A percentile compares a stretch with the other conserved stretches of the same genome.
Evolutionary conservation across 2,329 filamentous ascomycete species (phyloP).

Genomic region (Calcarisporium arbuscula): DNA sequence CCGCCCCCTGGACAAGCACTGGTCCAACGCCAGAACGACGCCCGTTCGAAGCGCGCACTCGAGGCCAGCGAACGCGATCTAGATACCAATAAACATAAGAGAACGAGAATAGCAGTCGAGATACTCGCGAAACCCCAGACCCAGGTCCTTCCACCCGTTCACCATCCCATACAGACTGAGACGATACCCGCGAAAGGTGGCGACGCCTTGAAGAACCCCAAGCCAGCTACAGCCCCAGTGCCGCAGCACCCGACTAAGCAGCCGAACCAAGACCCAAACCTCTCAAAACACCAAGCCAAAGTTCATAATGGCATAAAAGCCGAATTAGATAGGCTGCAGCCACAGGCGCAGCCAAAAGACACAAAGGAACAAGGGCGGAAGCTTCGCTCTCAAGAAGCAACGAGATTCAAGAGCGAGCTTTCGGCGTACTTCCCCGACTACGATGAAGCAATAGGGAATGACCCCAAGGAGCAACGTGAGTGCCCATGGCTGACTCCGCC

Average conservation of each 20-base stretch:
- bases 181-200: conserved; percentile 1
- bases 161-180: background rate
- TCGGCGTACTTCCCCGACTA: conserved; percentile 89
- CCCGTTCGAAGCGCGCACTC: conserved; percentile 43
- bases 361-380: conserved; percentile 62
- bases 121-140: conserved; percentile 31
- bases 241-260: conserved; percentile 10
- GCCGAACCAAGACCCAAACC: conserved; percentile 19
- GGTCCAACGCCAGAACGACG: no score
- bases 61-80: conserved; percentile 38
- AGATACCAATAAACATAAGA: conserved; percentile 41
- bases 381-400: conserved; percentile 78
- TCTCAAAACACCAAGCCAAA: conserved; percentile 50
- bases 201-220: conserved; percentile 7
- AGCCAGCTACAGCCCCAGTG: conserved; percentile 6
- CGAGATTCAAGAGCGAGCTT: conserved; percentile 84
- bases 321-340: conserved; percentile 52
- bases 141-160: background rate
- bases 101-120: conserved; percentile 46
- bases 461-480: conserved; percentile 71
- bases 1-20: no score
- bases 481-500: conserved; percentile 11
- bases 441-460: conserved; percentile 86
- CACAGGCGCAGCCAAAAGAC: conserved; percentile 37
- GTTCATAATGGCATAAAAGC: conserved; percentile 56